Conservation (phyloP, 2,329 filamentous ascomycete species). For the Sclerotinia sclerotiorum region DNA sequence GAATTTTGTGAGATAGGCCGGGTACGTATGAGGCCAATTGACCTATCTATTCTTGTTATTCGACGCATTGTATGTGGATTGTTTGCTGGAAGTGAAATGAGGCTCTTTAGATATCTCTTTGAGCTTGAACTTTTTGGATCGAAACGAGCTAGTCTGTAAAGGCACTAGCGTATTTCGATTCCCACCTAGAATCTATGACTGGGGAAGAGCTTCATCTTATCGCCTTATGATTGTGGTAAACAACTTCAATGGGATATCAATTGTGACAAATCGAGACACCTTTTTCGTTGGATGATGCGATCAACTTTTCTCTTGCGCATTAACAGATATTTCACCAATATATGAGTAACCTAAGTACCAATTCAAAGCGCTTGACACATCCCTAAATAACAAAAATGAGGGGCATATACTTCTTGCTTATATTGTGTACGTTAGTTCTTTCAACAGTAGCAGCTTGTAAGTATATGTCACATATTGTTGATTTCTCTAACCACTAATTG, state of each 20-base stretch:
- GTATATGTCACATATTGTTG: constrained; percentile 18
- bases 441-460: constrained; percentile 36
- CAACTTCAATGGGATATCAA: not conserved
- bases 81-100: constrained; percentile 7
- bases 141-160: constrained; percentile 12
- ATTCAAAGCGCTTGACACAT: constrained; percentile 4
- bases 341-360: not conserved
- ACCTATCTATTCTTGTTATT: constrained; percentile 38
- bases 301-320: not conserved
- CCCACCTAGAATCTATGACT: not conserved
- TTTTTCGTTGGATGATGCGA: not conserved
- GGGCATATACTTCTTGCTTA: constrained; percentile 13
- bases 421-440: constrained; percentile 31
- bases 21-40: constrained; percentile 36
- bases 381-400: constrained; percentile 9
- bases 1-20: constrained; percentile 21
- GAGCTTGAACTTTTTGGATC: constrained; percentile 28
- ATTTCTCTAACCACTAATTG: constrained; percentile 29
- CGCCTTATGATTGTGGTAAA: not conserved
- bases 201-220: constrained; percentile 11
- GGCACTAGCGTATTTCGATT: constrained; percentile 24
- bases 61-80: constrained; percentile 36
- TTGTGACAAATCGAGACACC: not conserved
- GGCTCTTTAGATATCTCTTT: constrained; percentile 19
- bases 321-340: not conserved